Percentiles rank a stretch among this genome's conserved stretches.
These are phyloP conservation scores for Picea abies DNA, from an alignment of 83 land plant genomes.

Conservation along the genomic window DNA sequence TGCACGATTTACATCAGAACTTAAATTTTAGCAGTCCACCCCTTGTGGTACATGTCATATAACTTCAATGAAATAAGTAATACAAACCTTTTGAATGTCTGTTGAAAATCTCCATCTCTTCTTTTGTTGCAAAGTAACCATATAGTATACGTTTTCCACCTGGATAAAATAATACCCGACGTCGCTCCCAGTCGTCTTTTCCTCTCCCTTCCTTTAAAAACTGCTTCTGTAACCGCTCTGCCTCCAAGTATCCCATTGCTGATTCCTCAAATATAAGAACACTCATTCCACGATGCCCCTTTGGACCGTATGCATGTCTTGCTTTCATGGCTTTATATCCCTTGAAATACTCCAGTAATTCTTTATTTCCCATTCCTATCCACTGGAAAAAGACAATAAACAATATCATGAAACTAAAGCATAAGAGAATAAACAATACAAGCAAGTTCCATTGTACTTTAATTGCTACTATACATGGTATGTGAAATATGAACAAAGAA, in stretches of 20 bases:
- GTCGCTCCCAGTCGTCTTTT: slow-evolving; percentile 68
- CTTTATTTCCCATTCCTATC: slow-evolving; percentile 95
- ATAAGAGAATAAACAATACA: too few relatives aligned
- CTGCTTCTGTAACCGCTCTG: slow-evolving; percentile 71
- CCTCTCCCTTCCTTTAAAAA: slow-evolving; percentile 55
- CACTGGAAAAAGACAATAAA: slow-evolving; percentile 44
- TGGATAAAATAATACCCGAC: slow-evolving; percentile 38
- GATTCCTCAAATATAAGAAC: slow-evolving; percentile 72
- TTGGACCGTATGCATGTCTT: slow-evolving; percentile 88
- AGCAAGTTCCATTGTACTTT: too few relatives aligned
- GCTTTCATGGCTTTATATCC: slow-evolving; percentile 68
- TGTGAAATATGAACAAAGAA: too few relatives aligned
- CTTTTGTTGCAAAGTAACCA: slow-evolving; percentile 72
- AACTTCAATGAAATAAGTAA: too few relatives aligned
- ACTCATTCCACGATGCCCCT: slow-evolving; percentile 94
- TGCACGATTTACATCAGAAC: too few relatives aligned
- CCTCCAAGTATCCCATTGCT: slow-evolving; percentile 79
- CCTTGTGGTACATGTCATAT: too few relatives aligned
- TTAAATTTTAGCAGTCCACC: too few relatives aligned
- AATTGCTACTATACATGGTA: too few relatives aligned
- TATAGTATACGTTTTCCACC: slow-evolving; percentile 82
- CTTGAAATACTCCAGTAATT: slow-evolving; percentile 77
- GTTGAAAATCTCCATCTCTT: slow-evolving; percentile 78
- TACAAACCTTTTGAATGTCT: slow-evolving; percentile 66
- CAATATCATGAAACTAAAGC: too few relatives aligned